phyloP scores from a whole-genome alignment of 2,329 filamentous ascomycete species.

The Knufia fluminis region DNA sequence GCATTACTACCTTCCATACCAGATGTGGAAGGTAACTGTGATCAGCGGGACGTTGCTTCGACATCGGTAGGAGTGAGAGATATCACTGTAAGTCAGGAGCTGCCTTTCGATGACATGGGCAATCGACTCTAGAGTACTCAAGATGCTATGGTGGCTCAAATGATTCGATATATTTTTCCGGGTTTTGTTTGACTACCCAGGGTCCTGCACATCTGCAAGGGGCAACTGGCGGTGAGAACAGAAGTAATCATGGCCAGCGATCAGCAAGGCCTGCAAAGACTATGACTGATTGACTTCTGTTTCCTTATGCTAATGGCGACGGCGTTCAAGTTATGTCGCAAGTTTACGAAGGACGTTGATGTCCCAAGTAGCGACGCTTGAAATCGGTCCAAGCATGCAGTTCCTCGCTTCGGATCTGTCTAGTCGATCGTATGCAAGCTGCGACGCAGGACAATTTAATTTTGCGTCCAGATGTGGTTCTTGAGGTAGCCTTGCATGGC shows the following conservation, averaged over 20 bases:
- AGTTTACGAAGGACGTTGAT: neutral
- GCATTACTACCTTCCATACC: neutral
- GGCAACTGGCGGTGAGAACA: slow-evolving; percentile 4
- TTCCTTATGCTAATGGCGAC: neutral
- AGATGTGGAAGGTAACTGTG: neutral
- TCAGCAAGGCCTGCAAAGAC: neutral
- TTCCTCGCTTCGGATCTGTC: slow-evolving; percentile 9
- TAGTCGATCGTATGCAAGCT: slow-evolving; percentile 9
- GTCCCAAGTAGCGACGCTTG: neutral
- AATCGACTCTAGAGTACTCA: neutral
- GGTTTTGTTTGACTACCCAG: no score
- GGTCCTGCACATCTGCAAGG: neutral
- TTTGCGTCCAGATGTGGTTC: neutral
- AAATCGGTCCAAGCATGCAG: slow-evolving; percentile 6
- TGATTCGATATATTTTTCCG: no score
- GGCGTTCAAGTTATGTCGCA: neutral
- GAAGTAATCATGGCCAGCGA: neutral
- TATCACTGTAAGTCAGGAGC: no score
- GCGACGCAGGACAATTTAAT: slow-evolving; percentile 7
- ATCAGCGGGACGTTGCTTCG: neutral
- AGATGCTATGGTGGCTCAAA: neutral
- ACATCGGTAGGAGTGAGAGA: no score
- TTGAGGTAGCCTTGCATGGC: slow-evolving; percentile 4
- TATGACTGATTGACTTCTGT: neutral
- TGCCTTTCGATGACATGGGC: no score